These are phyloP conservation scores for Erythrophleum fordii DNA, from an alignment of 306 rosid genomes.

Conservation along the genomic window DNA sequence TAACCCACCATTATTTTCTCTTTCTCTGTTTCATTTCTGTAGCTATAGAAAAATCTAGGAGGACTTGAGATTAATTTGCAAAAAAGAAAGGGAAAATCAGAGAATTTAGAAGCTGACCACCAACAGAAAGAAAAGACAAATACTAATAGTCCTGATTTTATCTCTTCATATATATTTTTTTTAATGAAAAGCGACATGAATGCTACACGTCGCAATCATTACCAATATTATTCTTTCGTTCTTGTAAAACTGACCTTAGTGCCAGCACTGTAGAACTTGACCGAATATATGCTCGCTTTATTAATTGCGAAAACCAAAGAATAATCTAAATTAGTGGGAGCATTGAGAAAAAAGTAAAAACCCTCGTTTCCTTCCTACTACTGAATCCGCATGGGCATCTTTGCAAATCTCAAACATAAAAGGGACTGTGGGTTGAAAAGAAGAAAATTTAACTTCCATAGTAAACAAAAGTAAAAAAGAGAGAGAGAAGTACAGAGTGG, in stretches of 20 bases:
- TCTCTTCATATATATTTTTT: background rate
- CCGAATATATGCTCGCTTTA: conserved; percentile 50
- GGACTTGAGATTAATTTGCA: background rate
- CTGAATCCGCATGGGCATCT: conserved; percentile 5
- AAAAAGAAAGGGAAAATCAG: background rate
- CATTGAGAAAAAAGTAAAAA: background rate
- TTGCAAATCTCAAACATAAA: conserved; percentile 26
- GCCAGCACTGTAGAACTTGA: conserved; percentile 51
- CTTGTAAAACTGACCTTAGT: conserved; percentile 56
- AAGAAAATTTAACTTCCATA: conserved; percentile 28
- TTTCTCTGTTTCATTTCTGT: background rate
- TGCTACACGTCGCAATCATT: conserved; percentile 76
- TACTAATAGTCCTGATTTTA: background rate
- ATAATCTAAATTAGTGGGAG: conserved; percentile 19
- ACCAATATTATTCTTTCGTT: conserved; percentile 57
- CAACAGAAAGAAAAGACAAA: background rate
- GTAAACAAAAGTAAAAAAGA: background rate
- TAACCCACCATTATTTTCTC: background rate
- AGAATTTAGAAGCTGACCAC: background rate
- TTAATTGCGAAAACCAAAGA: conserved; percentile 44
- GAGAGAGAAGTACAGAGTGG: conserved; percentile 5
- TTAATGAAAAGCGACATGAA: conserved; percentile 40
- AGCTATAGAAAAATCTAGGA: background rate
- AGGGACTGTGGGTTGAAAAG: conserved; percentile 23
- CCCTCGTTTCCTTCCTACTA: conserved; percentile 16